A percentile compares a stretch with the other conserved stretches of the same genome.
Conservation (phyloP, 73 alveolate genomes). For the Paramecium primaurelia region DNA sequence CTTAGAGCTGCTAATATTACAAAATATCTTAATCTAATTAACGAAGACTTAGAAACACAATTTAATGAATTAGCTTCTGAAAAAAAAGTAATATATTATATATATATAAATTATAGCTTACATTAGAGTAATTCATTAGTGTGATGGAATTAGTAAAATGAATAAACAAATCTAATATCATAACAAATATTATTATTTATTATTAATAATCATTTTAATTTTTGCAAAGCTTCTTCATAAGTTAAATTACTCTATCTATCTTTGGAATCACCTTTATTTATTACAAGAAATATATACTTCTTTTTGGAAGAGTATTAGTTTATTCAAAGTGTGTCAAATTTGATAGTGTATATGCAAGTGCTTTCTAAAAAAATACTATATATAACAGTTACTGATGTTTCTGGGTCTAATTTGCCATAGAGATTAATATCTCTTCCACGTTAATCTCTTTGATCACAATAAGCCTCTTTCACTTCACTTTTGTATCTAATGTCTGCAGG, state of each 20-base stretch:
- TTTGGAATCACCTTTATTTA: not conserved
- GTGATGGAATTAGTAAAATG: not conserved
- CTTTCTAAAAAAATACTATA: not conserved
- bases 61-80: not conserved
- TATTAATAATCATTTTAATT: conserved; percentile 9
- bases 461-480: conserved; percentile 49
- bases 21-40: not conserved
- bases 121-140: not conserved
- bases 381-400: conserved; percentile 39
- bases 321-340: not conserved
- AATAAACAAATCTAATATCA: not conserved
- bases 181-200: not conserved
- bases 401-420: conserved; percentile 28
- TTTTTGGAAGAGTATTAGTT: not conserved
- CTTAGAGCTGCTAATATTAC: not conserved
- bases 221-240: conserved; percentile 22
- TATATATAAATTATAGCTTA: not conserved
- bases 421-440: not conserved
- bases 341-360: not conserved
- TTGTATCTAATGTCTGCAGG: conserved; percentile 61
- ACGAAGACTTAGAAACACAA: not conserved
- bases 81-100: not conserved
- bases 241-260: not conserved
- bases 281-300: not conserved
- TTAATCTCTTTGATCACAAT: conserved; percentile 24